Evolutionary conservation across 306 rosid species (phyloP), one percentile per base, ranked within the genome.

Genomic region (Cyclanthera cordifolia): DNA sequence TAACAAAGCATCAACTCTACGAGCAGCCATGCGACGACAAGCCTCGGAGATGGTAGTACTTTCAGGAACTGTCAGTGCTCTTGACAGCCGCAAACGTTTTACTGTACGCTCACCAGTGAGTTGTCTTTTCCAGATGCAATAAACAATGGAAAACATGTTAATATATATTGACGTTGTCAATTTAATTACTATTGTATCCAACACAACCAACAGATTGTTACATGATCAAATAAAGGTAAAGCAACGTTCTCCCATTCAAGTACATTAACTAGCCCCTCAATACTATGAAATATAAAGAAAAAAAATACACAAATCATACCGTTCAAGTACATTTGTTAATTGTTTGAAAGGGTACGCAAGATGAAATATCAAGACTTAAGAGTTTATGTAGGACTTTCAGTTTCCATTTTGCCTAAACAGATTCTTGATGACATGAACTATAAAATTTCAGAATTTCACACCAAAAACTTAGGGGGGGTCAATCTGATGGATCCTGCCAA

Each of bases 51-150:
- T n/a, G 17, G 80, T 81, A 52, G 95, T 94, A 72, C 77, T 72
- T 61, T 94, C 99, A 34, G 99, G 97, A 34, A 94, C 76, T 6
- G 99, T 94, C 75, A 94, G 77, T 73, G 99, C 99, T 86, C 89
- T 90, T 25, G 90, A 88, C 48, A 90, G 86, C 43, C 96, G 82
- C 80, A 94, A 48, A 52, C 96, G 82, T 76, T 82, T 90, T 41
- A 94, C 99, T 0, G 97, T 94, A 21, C 97, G 80, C 72, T 94
- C 99, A 65, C 89, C 95, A 5, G 85, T 57, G 49, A 86, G 72
- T 81, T 83, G 95, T 81, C 99, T 90, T 68, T 66, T 77, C 57
- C 80, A 82, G 72, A 72, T 57, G 72, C 74, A 79, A 57, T 25
- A 67, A 0, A 25, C 34, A 19, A 21, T 30, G n/a, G 3, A 17